These are phyloP conservation scores for Pseudogymnoascus sp. DNA, from an alignment of 2,329 filamentous ascomycete species.

Conservation along the genomic window DNA sequence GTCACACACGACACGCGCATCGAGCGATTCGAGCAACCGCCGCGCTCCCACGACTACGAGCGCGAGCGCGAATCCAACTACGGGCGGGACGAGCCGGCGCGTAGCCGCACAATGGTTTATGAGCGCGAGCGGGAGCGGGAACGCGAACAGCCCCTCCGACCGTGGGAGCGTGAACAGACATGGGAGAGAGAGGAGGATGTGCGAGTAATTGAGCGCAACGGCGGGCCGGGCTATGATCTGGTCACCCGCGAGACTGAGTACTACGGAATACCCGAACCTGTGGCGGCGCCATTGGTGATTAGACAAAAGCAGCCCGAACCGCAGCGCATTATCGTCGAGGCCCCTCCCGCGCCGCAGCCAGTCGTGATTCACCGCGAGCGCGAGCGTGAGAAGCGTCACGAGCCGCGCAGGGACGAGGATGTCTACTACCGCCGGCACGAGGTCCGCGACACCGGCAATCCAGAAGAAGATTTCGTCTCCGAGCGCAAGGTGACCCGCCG, in stretches of 20 bases:
- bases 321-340: conserved; percentile 52
- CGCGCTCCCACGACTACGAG: conserved; percentile 27
- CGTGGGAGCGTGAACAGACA: conserved; percentile 24
- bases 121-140: conserved; percentile 36
- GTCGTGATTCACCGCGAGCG: conserved; percentile 32
- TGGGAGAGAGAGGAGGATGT: conserved; percentile 24
- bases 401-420: conserved; percentile 24
- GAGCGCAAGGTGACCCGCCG: conserved; percentile 32
- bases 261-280: conserved; percentile 43
- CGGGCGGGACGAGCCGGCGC: conserved; percentile 31
- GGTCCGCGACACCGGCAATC: conserved; percentile 20
- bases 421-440: conserved; percentile 31
- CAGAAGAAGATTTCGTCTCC: conserved; percentile 20
- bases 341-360: conserved; percentile 38
- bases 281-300: conserved; percentile 45
- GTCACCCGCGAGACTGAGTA: conserved; percentile 46
- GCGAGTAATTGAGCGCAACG: conserved; percentile 27
- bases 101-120: conserved; percentile 29
- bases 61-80: conserved; percentile 28
- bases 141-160: conserved; percentile 17
- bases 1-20: conserved; percentile 21
- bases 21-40: conserved; percentile 18
- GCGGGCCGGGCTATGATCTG: conserved; percentile 9
- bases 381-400: conserved; percentile 19
- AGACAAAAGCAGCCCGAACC: conserved; percentile 46